Evolutionary conservation across 75 land plant species (phyloP).

Genomic region (Pinus taeda): DNA sequence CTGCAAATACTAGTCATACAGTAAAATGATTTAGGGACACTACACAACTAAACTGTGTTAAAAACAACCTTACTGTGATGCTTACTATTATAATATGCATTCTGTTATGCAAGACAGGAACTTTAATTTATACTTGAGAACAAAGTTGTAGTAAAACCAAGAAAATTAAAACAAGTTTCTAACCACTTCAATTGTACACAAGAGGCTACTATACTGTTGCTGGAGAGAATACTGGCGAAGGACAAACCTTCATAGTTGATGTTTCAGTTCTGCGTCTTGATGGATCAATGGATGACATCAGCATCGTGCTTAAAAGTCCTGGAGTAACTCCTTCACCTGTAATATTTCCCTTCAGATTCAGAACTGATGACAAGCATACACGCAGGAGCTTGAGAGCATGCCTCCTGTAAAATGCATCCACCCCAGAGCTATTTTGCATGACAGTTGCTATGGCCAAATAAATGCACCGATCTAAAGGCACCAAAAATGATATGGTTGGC

Average conservation of each 20-base stretch:
- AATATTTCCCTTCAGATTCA: slow-evolving; percentile 86
- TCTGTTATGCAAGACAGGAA: neutral
- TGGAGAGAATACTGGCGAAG: neutral
- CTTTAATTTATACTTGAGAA: neutral
- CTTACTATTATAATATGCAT: neutral
- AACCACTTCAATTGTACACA: neutral
- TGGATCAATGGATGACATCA: slow-evolving; percentile 72
- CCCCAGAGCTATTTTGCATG: slow-evolving; percentile 51
- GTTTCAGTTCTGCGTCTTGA: slow-evolving; percentile 76
- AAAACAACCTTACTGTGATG: neutral
- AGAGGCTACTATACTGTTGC: neutral
- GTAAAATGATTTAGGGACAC: neutral
- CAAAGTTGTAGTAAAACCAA: neutral
- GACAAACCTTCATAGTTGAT: slow-evolving; percentile 75
- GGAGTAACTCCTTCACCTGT: slow-evolving; percentile 72
- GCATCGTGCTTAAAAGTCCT: slow-evolving; percentile 60
- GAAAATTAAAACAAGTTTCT: neutral
- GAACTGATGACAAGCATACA: slow-evolving; percentile 86
- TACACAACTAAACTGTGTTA: no score
- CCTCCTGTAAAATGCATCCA: slow-evolving; percentile 86
- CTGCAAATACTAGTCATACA: neutral
- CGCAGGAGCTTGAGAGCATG: slow-evolving; percentile 90
- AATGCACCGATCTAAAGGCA: slow-evolving; percentile 94
- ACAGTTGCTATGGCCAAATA: slow-evolving; percentile 86
- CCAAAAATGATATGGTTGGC: slow-evolving; percentile 95